These are phyloP conservation scores for Nigrospora sphaerica DNA, from an alignment of 2,329 filamentous ascomycete genomes.

Conservation along the genomic window DNA sequence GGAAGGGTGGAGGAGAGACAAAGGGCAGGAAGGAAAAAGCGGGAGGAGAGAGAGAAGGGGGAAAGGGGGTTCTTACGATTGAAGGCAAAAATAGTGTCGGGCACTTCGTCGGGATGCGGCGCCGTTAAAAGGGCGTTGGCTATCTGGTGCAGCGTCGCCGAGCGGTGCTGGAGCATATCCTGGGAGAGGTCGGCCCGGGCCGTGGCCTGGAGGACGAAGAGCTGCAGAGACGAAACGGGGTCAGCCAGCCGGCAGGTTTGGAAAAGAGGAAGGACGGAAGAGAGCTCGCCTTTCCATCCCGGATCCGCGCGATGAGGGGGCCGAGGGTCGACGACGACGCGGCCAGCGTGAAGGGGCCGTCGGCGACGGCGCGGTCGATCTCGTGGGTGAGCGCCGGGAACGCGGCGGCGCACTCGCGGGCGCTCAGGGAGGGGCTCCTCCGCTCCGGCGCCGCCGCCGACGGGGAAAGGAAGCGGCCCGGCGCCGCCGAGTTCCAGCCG, in stretches of 20 bases:
- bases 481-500: too few species aligned
- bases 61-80: conserved; percentile 16
- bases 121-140: conserved; percentile 44
- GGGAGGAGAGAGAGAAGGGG: too few species aligned
- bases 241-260: too few species aligned
- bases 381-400: conserved; percentile 41
- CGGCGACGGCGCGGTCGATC: conserved; percentile 34
- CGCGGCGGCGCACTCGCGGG: conserved; percentile 30
- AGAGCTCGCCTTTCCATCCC: conserved; percentile 28
- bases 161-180: conserved; percentile 40
- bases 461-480: too few species aligned
- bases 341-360: conserved; percentile 34
- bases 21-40: too few species aligned
- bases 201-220: conserved; percentile 37
- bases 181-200: conserved; percentile 30
- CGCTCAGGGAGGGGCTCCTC: conserved; percentile 30
- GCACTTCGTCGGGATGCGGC: conserved; percentile 30
- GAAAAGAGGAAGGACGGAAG: neutral
- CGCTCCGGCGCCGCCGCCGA: conserved; percentile 3
- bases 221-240: conserved; percentile 11
- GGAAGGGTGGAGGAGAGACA: too few species aligned
- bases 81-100: conserved; percentile 45
- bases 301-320: conserved; percentile 33
- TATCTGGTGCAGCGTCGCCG: conserved; percentile 46
- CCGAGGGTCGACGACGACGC: conserved; percentile 27